phyloP scores from a whole-genome alignment of 805 yeast species.

The Spathaspora sp. region DNA sequence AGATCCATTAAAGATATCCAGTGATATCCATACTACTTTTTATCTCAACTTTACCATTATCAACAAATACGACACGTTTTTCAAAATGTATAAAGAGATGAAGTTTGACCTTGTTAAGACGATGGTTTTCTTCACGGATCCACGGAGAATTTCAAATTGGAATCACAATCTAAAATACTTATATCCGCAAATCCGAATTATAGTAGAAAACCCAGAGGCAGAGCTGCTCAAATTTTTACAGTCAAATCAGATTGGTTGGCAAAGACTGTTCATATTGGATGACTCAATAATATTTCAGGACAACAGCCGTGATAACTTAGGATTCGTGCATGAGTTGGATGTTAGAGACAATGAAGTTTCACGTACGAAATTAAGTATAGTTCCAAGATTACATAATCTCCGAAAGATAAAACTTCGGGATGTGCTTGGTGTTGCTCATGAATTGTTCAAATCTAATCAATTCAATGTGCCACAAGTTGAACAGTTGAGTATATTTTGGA shows the following conservation, averaged over 20 bases:
- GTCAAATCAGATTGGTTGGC: neutral
- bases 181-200: neutral
- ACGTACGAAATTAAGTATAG: neutral
- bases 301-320: neutral
- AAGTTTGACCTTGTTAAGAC: neutral
- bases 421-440: neutral
- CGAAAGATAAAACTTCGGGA: neutral
- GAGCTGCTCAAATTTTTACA: neutral
- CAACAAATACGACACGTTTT: neutral
- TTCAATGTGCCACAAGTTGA: neutral
- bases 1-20: neutral
- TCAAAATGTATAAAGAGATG: neutral
- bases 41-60: neutral
- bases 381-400: neutral
- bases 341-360: neutral
- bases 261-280: neutral
- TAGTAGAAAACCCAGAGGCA: neutral
- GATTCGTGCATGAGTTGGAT: neutral
- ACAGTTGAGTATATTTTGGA: neutral
- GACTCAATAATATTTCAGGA: neutral
- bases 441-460: neutral
- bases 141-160: neutral
- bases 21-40: neutral
- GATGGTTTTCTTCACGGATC: neutral
- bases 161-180: neutral